A percentile compares a stretch with the other conserved stretches of the same genome.
Evolutionary conservation across 345 rosid species (phyloP).

Genomic region (Lepidium didymum): DNA sequence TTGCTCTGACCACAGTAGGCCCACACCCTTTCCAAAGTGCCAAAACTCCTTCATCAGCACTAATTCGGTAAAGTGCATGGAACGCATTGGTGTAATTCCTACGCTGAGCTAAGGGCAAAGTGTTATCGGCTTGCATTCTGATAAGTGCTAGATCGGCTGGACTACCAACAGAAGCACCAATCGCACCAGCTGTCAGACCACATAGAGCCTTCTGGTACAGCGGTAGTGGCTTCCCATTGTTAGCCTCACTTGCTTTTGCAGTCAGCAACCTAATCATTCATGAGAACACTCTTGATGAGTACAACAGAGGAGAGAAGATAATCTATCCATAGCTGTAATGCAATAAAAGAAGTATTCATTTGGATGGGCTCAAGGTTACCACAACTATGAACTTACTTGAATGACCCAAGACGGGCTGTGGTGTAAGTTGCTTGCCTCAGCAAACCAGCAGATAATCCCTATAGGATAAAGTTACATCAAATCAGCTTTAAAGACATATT

Average conservation of each 20-base stretch:
- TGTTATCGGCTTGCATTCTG: slow-evolving; percentile 98
- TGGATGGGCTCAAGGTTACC: not conserved
- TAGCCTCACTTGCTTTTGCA: slow-evolving; percentile 75
- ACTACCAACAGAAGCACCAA: slow-evolving; percentile 84
- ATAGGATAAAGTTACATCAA: not conserved
- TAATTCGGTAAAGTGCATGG: slow-evolving; percentile 83
- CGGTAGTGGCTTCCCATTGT: slow-evolving; percentile 96
- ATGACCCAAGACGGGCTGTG: slow-evolving; percentile 96
- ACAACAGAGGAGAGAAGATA: not conserved
- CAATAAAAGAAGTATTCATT: not conserved
- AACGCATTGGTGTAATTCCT: slow-evolving; percentile 89
- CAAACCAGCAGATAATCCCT: slow-evolving; percentile 94
- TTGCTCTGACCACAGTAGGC: slow-evolving; percentile 97
- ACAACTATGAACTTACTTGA: slow-evolving; percentile 48
- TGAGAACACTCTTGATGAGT: not conserved
- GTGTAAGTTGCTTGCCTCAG: slow-evolving; percentile 98
- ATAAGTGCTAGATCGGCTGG: slow-evolving; percentile 98
- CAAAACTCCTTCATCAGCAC: slow-evolving; percentile 80
- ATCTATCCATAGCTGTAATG: not conserved
- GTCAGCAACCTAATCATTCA: slow-evolving; percentile 68
- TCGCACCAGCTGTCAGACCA: slow-evolving; percentile 98
- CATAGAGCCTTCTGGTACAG: slow-evolving; percentile 94
- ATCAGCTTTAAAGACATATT: not conserved
- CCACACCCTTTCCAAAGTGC: slow-evolving; percentile 99
- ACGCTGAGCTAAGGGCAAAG: slow-evolving; percentile 88